These are phyloP conservation scores for Moesziomyces antarcticus DNA, from an alignment of 1,284 basidiomycete species.

Conservation along the genomic window DNA sequence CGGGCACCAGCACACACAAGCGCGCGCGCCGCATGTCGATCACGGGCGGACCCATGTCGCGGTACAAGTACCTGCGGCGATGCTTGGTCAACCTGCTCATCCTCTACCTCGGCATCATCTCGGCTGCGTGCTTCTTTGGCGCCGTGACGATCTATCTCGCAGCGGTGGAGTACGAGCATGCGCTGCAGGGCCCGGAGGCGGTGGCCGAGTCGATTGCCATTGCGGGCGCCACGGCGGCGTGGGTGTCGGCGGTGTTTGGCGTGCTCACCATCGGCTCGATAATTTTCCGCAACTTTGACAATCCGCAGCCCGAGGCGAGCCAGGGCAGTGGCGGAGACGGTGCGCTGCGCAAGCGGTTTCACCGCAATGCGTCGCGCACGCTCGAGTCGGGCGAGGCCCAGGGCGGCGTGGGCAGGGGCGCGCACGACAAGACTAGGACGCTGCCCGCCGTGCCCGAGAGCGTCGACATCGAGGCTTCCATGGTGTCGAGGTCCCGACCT, in stretches of 20 bases:
- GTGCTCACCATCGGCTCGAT: conserved; percentile 46
- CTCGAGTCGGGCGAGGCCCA: conserved; percentile 7
- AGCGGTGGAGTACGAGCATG: conserved; percentile 33
- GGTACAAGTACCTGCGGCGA: conserved; percentile 53
- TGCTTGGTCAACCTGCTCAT: conserved; percentile 55
- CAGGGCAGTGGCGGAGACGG: conserved; percentile 19
- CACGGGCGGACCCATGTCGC: conserved; percentile 23
- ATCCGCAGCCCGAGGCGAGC: conserved; percentile 24
- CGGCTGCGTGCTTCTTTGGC: conserved; percentile 45
- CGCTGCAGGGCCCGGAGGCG: conserved; percentile 20
- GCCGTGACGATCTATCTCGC: conserved; percentile 39
- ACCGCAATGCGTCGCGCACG: conserved; percentile 15
- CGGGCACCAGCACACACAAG: background rate
- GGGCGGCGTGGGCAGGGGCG: background rate
- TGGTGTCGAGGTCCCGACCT: conserved; percentile 20
- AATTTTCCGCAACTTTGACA: conserved; percentile 51
- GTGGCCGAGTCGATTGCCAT: conserved; percentile 8
- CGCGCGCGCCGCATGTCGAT: conserved; percentile 19
- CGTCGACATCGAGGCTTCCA: conserved; percentile 42
- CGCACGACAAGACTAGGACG: conserved; percentile 36
- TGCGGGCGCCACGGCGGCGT: conserved; percentile 19
- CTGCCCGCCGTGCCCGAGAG: conserved; percentile 60
- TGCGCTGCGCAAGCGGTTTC: conserved; percentile 8
- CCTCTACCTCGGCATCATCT: conserved; percentile 53
- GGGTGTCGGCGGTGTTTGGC: conserved; percentile 49